phyloP scores from a whole-genome alignment of 2,329 filamentous ascomycete species.

The Tolypocladium tundrense region DNA sequence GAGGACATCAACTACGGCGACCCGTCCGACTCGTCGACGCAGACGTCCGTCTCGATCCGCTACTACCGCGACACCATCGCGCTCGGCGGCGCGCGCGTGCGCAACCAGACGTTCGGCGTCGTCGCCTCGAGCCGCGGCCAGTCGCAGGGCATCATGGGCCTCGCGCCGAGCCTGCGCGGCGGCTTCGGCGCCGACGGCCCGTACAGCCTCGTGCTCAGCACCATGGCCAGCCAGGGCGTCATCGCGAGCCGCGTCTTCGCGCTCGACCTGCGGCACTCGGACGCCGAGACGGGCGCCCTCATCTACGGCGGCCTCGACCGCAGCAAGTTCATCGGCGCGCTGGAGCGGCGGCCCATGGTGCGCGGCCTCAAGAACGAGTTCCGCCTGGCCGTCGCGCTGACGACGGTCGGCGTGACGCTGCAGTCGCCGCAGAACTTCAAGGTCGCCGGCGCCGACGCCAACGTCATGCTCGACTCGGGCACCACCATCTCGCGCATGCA shows the following conservation, averaged over 20 bases:
- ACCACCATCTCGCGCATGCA: constrained; percentile 40
- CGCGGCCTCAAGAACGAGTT: constrained; percentile 22
- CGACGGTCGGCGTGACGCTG: constrained; percentile 20
- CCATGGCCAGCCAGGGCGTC: constrained; percentile 32
- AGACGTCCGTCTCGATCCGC: constrained; percentile 27
- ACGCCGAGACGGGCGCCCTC: constrained; percentile 33
- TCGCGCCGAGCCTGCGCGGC: constrained; percentile 30
- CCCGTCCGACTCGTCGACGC: constrained; percentile 20
- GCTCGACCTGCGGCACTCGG: constrained; percentile 36
- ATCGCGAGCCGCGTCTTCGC: constrained; percentile 41
- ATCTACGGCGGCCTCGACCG: constrained; percentile 44
- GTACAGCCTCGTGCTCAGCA: constrained; percentile 46
- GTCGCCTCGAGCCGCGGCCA: constrained; percentile 33
- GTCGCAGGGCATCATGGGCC: constrained; percentile 40
- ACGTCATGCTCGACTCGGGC: constrained; percentile 42
- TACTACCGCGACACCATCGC: constrained; percentile 37
- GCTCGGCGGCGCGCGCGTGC: constrained; percentile 30
- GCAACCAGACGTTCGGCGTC: constrained; percentile 40
- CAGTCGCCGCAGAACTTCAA: constrained; percentile 12
- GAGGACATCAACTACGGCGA: constrained; percentile 30
- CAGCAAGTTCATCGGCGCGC: constrained; percentile 37
- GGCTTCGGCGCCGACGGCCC: constrained; percentile 25
- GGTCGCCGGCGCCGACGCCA: constrained; percentile 20
- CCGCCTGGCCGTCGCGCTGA: constrained; percentile 24
- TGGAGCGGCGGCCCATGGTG: constrained; percentile 33